Conservation (phyloP, 2,329 filamentous ascomycete genomes). For the Neospermospora avenae region DNA sequence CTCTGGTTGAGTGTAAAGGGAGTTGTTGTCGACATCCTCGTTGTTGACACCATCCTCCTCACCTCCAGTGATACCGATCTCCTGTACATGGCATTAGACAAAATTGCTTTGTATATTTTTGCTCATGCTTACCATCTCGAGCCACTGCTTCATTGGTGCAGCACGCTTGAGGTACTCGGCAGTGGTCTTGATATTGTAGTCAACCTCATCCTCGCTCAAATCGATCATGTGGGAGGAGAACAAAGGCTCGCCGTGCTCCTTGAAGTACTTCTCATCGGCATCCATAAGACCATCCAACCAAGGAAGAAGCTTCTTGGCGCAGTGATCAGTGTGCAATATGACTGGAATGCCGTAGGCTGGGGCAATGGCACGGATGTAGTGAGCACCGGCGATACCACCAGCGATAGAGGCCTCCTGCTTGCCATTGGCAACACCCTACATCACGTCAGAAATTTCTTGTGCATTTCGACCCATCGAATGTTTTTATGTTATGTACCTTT, state of each 20-base stretch:
- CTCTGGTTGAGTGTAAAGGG: constrained; percentile 96
- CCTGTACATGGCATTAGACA: constrained; percentile 40
- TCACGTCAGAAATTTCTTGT: constrained; percentile 12
- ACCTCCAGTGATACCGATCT: constrained; percentile 92
- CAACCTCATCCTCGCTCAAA: constrained; percentile 84
- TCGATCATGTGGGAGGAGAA: constrained; percentile 99
- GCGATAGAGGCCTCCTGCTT: constrained; percentile 87
- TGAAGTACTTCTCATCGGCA: constrained; percentile 93
- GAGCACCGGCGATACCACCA: constrained; percentile 82
- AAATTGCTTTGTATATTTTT: neutral
- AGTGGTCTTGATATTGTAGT: constrained; percentile 90
- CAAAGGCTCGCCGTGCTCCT: constrained; percentile 84
- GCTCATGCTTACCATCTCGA: constrained; percentile 78
- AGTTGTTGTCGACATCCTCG: constrained; percentile 94
- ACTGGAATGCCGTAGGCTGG: constrained; percentile 87
- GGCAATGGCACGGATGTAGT: constrained; percentile 88
- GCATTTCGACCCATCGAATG: neutral
- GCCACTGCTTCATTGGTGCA: constrained; percentile 96
- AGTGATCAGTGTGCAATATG: constrained; percentile 95
- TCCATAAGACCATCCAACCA: constrained; percentile 97
- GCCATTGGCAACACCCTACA: constrained; percentile 69
- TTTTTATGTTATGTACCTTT: constrained; percentile 52
- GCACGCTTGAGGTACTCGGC: constrained; percentile 91
- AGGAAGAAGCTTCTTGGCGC: constrained; percentile 98
- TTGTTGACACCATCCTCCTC: constrained; percentile 99